Evolutionary conservation across 2,329 filamentous ascomycete genomes (phyloP).

Genomic region (Arachnomyces sp.): DNA sequence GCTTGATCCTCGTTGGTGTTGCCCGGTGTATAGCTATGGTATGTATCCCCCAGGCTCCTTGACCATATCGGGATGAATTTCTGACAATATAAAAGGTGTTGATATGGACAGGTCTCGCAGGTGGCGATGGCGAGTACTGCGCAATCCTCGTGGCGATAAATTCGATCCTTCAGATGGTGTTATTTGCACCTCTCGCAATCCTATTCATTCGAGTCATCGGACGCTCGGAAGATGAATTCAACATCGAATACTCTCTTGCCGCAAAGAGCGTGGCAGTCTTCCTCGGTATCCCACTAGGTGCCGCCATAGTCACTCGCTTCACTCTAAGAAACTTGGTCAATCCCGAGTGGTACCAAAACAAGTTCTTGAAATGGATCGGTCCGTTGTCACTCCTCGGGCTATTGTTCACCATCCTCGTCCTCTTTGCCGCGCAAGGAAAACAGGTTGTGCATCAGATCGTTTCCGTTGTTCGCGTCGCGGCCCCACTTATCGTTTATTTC

Average conservation of each 20-base stretch:
- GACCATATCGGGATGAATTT: conserved; percentile 2
- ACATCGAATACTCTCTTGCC: conserved; percentile 55
- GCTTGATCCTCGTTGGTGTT: conserved; percentile 72
- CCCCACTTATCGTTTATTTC: conserved; percentile 77
- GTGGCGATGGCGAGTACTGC: conserved; percentile 73
- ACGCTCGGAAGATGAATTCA: conserved; percentile 33
- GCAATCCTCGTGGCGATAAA: conserved; percentile 71
- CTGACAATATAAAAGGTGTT: conserved; percentile 38
- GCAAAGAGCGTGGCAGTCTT: conserved; percentile 78
- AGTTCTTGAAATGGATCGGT: conserved; percentile 60
- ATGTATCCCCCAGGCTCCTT: conserved; percentile 12
- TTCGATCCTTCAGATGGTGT: conserved; percentile 63
- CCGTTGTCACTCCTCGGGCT: conserved; percentile 76
- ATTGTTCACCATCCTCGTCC: conserved; percentile 75
- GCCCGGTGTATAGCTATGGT: conserved; percentile 87
- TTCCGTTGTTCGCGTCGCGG: conserved; percentile 69
- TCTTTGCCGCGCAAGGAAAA: conserved; percentile 73
- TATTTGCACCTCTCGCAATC: conserved; percentile 61
- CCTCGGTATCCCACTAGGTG: conserved; percentile 72
- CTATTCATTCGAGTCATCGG: conserved; percentile 65
- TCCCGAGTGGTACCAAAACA: conserved; percentile 54
- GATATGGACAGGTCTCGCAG: conserved; percentile 71
- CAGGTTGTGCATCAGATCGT: conserved; percentile 76
- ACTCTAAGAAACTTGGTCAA: conserved; percentile 48
- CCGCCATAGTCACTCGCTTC: conserved; percentile 68